Evolutionary conservation across 352 stramenopile species (phyloP).

Genomic region (Phytophthora sansomeana): DNA sequence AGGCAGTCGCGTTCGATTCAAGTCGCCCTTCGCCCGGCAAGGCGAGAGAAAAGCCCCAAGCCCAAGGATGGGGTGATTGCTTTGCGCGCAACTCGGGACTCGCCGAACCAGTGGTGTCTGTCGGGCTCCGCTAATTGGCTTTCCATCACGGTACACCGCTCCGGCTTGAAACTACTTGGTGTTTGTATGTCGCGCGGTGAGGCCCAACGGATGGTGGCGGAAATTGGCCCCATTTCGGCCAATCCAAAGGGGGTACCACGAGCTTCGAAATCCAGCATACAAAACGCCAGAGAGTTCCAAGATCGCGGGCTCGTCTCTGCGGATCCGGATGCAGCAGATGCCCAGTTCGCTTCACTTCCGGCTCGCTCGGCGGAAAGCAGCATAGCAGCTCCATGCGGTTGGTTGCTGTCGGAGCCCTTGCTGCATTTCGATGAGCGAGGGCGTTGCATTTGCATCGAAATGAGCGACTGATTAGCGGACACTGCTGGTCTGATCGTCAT

Average conservation of each 20-base stretch:
- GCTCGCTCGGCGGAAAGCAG: background rate
- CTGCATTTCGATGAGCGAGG: conserved; percentile 17
- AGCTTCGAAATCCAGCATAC: conserved; percentile 22
- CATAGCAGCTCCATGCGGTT: too few species aligned
- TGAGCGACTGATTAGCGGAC: conserved; percentile 12
- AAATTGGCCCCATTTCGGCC: conserved; percentile 27
- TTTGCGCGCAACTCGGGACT: conserved; percentile 15
- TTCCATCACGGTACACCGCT: conserved; percentile 4
- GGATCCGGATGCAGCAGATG: conserved; percentile 18
- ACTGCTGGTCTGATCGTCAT: conserved; percentile 5
- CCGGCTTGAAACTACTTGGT: conserved; percentile 14
- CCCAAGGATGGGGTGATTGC: conserved; percentile 19
- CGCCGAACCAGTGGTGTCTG: conserved; percentile 24
- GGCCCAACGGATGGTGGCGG: conserved; percentile 25
- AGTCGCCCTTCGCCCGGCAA: conserved; percentile 5
- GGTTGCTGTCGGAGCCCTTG: background rate
- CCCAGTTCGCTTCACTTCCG: conserved; percentile 4
- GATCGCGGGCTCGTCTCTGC: conserved; percentile 29
- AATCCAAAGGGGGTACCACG: conserved; percentile 17
- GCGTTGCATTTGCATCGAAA: background rate
- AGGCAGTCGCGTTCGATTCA: conserved; percentile 17
- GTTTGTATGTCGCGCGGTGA: conserved; percentile 20
- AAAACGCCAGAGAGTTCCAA: background rate
- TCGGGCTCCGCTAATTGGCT: conserved; percentile 23
- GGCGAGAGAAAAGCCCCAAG: conserved; percentile 30